Conservation (phyloP, 2,329 filamentous ascomycete species). For the Ceratocystis huliohia region DNA sequence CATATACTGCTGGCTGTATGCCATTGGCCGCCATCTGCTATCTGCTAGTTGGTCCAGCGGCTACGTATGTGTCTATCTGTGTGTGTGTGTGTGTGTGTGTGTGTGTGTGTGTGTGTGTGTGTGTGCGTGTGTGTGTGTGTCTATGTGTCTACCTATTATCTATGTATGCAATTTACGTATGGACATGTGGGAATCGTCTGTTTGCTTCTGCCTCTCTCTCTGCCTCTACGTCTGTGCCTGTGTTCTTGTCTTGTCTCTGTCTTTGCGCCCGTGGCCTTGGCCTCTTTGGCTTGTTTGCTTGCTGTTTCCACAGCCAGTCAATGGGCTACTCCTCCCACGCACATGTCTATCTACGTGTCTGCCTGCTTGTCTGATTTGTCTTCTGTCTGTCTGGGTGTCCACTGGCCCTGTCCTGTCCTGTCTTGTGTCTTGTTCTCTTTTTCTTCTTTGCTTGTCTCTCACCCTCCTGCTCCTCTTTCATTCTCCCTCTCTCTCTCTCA, state of each 20-base stretch:
- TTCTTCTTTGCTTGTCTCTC: background rate
- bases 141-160: too few relatives aligned
- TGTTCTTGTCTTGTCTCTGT: background rate
- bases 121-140: too few relatives aligned
- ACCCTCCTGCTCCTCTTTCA: background rate
- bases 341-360: constrained; percentile 2
- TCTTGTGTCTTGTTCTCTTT: background rate
- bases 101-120: too few relatives aligned
- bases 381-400: background rate
- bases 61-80: too few relatives aligned
- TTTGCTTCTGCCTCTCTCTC: background rate
- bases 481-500: background rate
- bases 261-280: background rate
- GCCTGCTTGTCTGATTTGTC: background rate
- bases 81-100: too few relatives aligned
- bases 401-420: background rate
- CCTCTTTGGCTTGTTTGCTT: background rate
- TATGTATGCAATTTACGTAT: too few relatives aligned
- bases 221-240: background rate
- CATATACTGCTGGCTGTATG: too few relatives aligned
- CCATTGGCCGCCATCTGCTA: too few relatives aligned
- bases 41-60: too few relatives aligned
- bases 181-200: too few relatives aligned
- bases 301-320: background rate
- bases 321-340: background rate